phyloP scores from a whole-genome alignment of 73 alveolate genomes.

The Halteria grandinella region DNA sequence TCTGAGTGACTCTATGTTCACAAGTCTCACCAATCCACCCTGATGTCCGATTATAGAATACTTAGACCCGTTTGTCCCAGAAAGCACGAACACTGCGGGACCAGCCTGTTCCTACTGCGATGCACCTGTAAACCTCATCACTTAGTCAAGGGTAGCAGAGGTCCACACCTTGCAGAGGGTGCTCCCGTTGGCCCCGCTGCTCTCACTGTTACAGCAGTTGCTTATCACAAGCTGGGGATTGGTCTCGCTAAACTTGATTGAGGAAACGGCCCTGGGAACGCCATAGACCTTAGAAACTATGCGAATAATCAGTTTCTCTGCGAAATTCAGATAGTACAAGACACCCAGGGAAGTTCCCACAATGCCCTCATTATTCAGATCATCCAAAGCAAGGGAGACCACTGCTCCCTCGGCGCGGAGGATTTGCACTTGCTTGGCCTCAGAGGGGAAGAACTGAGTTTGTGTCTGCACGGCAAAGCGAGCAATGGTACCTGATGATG shows the following conservation, averaged over 20 bases:
- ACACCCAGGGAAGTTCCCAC: conserved; percentile 77
- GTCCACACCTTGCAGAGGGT: conserved; percentile 76
- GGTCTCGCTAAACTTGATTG: conserved; percentile 59
- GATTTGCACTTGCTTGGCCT: conserved; percentile 67
- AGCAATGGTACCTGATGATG: conserved; percentile 61
- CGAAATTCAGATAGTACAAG: conserved; percentile 69
- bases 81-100: background rate
- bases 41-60: conserved; percentile 18
- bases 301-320: conserved; percentile 63
- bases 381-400: conserved; percentile 57
- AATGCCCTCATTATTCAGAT: conserved; percentile 75
- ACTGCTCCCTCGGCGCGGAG: conserved; percentile 68
- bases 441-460: conserved; percentile 60
- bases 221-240: conserved; percentile 26
- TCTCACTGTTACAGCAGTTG: conserved; percentile 67
- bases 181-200: too few relatives aligned
- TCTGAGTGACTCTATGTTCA: conserved; percentile 18
- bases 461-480: conserved; percentile 54
- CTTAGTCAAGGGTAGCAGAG: conserved; percentile 72
- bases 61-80: background rate
- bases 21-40: background rate
- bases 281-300: conserved; percentile 70
- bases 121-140: conserved; percentile 13
- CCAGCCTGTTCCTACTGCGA: too few relatives aligned
- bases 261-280: conserved; percentile 28